Evolutionary conservation across 108 stramenopile genomes (phyloP).

Genomic region (Nitzschia inconspicua): DNA sequence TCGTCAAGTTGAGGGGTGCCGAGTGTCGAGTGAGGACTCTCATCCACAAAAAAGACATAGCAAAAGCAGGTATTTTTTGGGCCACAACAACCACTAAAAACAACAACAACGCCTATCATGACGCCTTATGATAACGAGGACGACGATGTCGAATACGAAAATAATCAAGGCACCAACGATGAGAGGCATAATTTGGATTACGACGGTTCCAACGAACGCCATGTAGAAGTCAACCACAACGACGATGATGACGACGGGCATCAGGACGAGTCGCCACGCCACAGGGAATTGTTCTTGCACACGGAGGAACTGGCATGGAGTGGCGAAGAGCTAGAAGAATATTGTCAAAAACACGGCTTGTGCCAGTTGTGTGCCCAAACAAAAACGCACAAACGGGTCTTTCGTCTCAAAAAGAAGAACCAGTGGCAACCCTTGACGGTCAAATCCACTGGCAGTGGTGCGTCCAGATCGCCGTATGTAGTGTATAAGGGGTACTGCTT

Average conservation of each 20-base stretch:
- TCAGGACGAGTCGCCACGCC: neutral
- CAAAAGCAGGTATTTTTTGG: too few species aligned
- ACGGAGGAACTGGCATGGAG: conserved; percentile 1
- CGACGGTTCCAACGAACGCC: neutral
- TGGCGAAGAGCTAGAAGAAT: conserved; percentile 38
- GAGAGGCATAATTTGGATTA: neutral
- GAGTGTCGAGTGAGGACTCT: too few species aligned
- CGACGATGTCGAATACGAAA: neutral
- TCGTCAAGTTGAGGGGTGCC: too few species aligned
- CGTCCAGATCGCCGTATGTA: neutral
- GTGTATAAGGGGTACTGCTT: conserved; percentile 50
- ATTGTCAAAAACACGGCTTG: conserved; percentile 30
- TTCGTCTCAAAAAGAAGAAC: conserved; percentile 5
- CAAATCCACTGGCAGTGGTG: neutral
- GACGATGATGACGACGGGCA: neutral
- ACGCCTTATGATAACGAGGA: neutral
- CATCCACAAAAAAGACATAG: too few species aligned
- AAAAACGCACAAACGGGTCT: conserved; percentile 25
- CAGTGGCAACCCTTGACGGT: neutral
- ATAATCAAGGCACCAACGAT: neutral
- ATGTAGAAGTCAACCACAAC: neutral
- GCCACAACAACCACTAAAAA: too few species aligned
- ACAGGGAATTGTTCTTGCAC: neutral
- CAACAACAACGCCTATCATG: too few species aligned
- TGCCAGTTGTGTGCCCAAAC: conserved; percentile 31